Evolutionary conservation across 2,329 filamentous ascomycete species (phyloP), one percentile per base, ranked within the genome.

Genomic region (Arthrocladium fulminans): DNA sequence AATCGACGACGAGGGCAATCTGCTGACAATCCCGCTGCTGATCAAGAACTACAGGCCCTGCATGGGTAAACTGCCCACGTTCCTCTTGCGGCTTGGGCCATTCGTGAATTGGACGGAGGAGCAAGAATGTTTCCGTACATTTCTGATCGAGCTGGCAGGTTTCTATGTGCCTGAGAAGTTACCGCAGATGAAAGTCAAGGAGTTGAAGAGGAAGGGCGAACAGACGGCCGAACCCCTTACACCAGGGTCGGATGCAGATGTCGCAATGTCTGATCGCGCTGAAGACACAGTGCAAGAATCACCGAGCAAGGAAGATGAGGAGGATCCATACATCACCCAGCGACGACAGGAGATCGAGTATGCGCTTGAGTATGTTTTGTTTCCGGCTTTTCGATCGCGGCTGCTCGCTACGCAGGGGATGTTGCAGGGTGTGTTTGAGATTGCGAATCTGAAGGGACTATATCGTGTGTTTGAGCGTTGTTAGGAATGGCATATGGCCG

Each of bases 391-490:
- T 61, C 87, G 88, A 63, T 74, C 84, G 3, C 75, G 88, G 49
- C 67, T 98, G 40, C 80, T 97, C 48, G 89, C 87, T 17, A 96
- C 92, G 7, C 83, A 78, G 55, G 74, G 76, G 3, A 68, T 97
- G 59, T 78, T 94, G 67, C 79, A 81, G 44, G 84, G 81, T 0
- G 80, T 95, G 9, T 70, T 94, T 40, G 90, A 98, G 66, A 80
- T 95, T 42, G 90, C 92, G 1, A 88, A 94, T 68, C 66, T 97
- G 51, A 97, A 95, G 66, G 88, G 89, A 0, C 63, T 98, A 50
- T 98, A 98, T 66, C 74, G 86, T 39, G 89, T 97, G 2, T 98
- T 98, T 73, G 92, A 98, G 68, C 73, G 92, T 47, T 97, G 92
- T 65, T 97, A 22, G 17, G n/a, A 13, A 24, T 17, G 41, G 17